phyloP scores from a whole-genome alignment of 2,329 filamentous ascomycete species.

The Ophioceras dolichostomum region DNA sequence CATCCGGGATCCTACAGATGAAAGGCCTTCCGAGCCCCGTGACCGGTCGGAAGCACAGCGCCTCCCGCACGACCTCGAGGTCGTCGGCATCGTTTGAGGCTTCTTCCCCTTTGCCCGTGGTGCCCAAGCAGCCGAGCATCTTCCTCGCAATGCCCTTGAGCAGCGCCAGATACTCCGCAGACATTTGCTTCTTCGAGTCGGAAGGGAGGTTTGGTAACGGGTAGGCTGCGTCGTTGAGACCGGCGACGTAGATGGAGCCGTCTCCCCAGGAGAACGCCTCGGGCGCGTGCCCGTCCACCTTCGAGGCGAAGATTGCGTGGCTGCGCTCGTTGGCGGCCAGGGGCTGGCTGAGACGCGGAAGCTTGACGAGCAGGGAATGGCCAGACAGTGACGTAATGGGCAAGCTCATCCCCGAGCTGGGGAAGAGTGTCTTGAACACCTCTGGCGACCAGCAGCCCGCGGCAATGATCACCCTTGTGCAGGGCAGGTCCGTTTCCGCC shows the following conservation, averaged over 20 bases:
- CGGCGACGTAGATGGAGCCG: constrained; percentile 61
- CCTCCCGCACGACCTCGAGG: constrained; percentile 49
- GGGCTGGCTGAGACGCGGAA: constrained; percentile 37
- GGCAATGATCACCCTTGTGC: constrained; percentile 52
- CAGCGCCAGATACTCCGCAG: constrained; percentile 27
- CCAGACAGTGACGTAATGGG: constrained; percentile 54
- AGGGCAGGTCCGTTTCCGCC: constrained; percentile 41
- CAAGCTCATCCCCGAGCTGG: constrained; percentile 34
- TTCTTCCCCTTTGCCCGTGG: no score
- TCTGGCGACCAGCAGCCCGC: constrained; percentile 60
- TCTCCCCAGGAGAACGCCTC: constrained; percentile 58
- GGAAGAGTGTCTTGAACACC: constrained; percentile 56
- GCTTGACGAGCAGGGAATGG: constrained; percentile 57
- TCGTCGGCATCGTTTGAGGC: no score
- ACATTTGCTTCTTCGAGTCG: constrained; percentile 31
- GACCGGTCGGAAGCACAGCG: constrained; percentile 61
- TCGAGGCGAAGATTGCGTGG: constrained; percentile 58
- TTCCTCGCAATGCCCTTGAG: constrained; percentile 34
- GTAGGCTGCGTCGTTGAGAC: constrained; percentile 50
- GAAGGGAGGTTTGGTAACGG: constrained; percentile 46
- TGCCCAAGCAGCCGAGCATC: constrained; percentile 35
- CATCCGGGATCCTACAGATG: constrained; percentile 43
- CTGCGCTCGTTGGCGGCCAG: constrained; percentile 30
- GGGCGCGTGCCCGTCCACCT: constrained; percentile 43
- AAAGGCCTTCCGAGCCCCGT: constrained; percentile 53